A percentile compares a stretch with the other conserved stretches of the same genome.
phyloP scores from a whole-genome alignment of 1,284 basidiomycete genomes.

The Fomitiporia mediterranea region DNA sequence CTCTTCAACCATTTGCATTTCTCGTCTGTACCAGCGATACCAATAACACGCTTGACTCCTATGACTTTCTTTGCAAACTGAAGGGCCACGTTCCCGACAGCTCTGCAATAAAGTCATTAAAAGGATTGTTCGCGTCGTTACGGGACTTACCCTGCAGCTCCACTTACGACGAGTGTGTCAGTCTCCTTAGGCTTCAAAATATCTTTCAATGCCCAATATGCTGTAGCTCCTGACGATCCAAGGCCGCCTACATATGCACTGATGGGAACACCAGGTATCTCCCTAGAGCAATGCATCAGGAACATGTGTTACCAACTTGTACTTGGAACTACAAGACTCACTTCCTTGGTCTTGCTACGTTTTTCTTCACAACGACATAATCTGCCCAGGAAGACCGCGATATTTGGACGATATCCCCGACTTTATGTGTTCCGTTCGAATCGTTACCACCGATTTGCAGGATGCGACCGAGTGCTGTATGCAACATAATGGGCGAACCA shows the following conservation, averaged over 20 bases:
- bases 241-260: conserved; percentile 26
- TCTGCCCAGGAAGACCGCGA: conserved; percentile 27
- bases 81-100: conserved; percentile 28
- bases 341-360: background rate
- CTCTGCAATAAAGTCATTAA: conserved; percentile 20
- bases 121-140: too few relatives aligned
- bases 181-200: conserved; percentile 32
- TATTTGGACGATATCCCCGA: conserved; percentile 26
- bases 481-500: conserved; percentile 25
- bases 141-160: conserved; percentile 33
- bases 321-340: conserved; percentile 5
- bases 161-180: conserved; percentile 33
- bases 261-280: conserved; percentile 17
- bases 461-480: conserved; percentile 24
- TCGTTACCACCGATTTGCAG: conserved; percentile 22
- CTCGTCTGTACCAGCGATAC: conserved; percentile 40
- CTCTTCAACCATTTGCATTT: conserved; percentile 42
- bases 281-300: background rate
- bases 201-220: conserved; percentile 31
- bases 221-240: conserved; percentile 29
- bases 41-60: conserved; percentile 39
- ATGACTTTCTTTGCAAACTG: conserved; percentile 35
- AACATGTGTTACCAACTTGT: too few relatives aligned
- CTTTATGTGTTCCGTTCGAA: conserved; percentile 21
- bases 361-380: conserved; percentile 26